These are phyloP conservation scores for Irpex sp. DNA, from an alignment of 1,284 basidiomycete genomes.

Conservation along the genomic window DNA sequence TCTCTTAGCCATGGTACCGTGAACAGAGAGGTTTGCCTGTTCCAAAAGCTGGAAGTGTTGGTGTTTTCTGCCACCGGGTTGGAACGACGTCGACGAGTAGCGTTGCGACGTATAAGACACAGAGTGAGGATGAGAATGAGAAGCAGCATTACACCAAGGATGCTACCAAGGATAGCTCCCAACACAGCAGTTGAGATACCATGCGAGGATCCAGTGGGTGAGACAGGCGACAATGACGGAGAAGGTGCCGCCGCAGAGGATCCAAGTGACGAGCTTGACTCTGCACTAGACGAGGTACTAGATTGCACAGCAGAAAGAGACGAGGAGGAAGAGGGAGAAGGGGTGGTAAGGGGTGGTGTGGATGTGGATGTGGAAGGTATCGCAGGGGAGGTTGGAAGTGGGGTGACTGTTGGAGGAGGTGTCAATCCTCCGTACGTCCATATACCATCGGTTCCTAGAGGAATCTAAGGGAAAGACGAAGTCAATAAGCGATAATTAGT, in stretches of 20 bases:
- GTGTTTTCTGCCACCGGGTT: slow-evolving; percentile 5
- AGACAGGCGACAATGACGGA: slow-evolving; percentile 18
- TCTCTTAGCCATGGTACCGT: slow-evolving; percentile 12
- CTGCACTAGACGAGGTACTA: slow-evolving; percentile 15
- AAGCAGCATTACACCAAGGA: slow-evolving; percentile 37
- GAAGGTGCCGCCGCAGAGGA: slow-evolving; percentile 45
- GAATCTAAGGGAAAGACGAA: slow-evolving; percentile 46
- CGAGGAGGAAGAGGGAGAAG: slow-evolving; percentile 19
- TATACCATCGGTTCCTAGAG: slow-evolving; percentile 50
- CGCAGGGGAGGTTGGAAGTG: slow-evolving; percentile 25
- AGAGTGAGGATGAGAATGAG: slow-evolving; percentile 48
- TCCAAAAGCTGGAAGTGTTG: slow-evolving; percentile 27
- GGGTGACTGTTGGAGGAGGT: slow-evolving; percentile 35
- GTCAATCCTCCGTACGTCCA: slow-evolving; percentile 67
- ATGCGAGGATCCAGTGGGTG: slow-evolving; percentile 21
- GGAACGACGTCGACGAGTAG: slow-evolving; percentile 27
- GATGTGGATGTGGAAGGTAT: slow-evolving; percentile 17
- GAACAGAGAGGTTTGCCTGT: slow-evolving; percentile 23
- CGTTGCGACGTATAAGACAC: slow-evolving; percentile 45
- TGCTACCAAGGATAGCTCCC: slow-evolving; percentile 33
- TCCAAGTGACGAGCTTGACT: slow-evolving; percentile 22
- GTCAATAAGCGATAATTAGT: neutral
- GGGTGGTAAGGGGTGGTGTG: slow-evolving; percentile 11
- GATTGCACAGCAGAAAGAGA: slow-evolving; percentile 15
- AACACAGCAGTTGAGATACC: slow-evolving; percentile 24